A percentile compares a stretch with the other conserved stretches of the same genome.
These are phyloP conservation scores for Myriosclerotinia curreyana DNA, from an alignment of 2,329 filamentous ascomycete genomes.

Conservation along the genomic window DNA sequence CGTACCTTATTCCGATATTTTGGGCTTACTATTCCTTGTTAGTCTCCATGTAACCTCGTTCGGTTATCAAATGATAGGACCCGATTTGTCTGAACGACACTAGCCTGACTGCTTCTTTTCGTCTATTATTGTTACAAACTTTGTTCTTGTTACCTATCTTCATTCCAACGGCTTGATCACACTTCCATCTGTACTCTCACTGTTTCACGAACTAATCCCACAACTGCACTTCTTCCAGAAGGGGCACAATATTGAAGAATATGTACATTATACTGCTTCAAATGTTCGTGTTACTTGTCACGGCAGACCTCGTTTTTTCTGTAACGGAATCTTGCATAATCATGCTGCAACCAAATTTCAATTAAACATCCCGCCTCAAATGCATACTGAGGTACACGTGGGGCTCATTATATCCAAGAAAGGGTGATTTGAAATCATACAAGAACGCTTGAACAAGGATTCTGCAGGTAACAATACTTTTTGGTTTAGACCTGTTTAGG, in stretches of 20 bases:
- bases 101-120: slow-evolving; percentile 14
- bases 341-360: slow-evolving; percentile 16
- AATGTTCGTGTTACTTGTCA: slow-evolving; percentile 8
- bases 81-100: slow-evolving; percentile 12
- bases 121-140: slow-evolving; percentile 9
- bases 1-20: slow-evolving; percentile 16
- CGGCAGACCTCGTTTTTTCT: slow-evolving; percentile 20
- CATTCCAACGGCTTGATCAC: slow-evolving; percentile 20
- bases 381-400: slow-evolving; percentile 20
- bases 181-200: slow-evolving; percentile 13
- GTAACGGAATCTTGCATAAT: slow-evolving; percentile 22
- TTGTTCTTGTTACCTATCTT: slow-evolving; percentile 17
- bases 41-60: slow-evolving; percentile 12
- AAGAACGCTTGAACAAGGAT: slow-evolving; percentile 16
- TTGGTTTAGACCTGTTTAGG: slow-evolving; percentile 10
- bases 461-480: slow-evolving; percentile 8
- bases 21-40: slow-evolving; percentile 9
- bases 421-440: slow-evolving; percentile 18
- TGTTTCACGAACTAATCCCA: slow-evolving; percentile 7
- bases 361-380: slow-evolving; percentile 18
- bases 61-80: slow-evolving; percentile 1
- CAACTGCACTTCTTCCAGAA: slow-evolving; percentile 14
- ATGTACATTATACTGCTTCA: slow-evolving; percentile 12
- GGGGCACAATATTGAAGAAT: not conserved
- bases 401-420: slow-evolving; percentile 5